Base-by-base conservation (phyloP, 176 grass and related monocot genomes). In the Lolium perenne region DNA sequence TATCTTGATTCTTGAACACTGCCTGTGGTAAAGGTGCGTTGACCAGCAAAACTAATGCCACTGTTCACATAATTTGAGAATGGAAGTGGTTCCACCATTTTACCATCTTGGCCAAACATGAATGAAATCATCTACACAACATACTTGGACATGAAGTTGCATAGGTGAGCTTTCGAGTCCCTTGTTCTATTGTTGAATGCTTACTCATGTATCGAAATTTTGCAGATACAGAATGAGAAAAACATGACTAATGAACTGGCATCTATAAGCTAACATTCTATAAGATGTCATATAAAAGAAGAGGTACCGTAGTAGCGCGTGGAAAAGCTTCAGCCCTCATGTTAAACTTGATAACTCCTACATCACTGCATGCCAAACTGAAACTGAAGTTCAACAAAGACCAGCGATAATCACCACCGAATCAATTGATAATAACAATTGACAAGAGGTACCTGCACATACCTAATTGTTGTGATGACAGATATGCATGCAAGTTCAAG, bases 361-460 rank as follows among this genome's bases (percentile, higher is more conserved):
- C 20, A 68, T 78, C 74, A 56, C 83, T 85, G 63, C 71, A 71
- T 43, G 67, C 70, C 57, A 87, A 70, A 74, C 79, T 25, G 29
- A 76, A 87, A 87, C 29, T 32, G 49, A 60, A 80, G 74, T 84
- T 76, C 51, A 87, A 29, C 26, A 57, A 83, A 80, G 13, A 67
- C 46, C 29, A 84, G 83, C 47, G 77, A 29, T 77, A 50, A 43
- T 66, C 13, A 66, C 71, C 9, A 46, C 51, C 25, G 38, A 76
- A 68, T 58, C n/a, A 74, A 79, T 29, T 49, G 20, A 13, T 63
- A 77, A 76, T 32, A 50, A 74, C 22, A 66, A 66, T 49, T 76
- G 25, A 60, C 62, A 49, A 79, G 51, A 23, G 15, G 12, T 16
- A 47, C 76, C 43, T 61, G 40, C 53, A 62, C 64, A 20, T 67